Base-by-base conservation (phyloP, 805 yeast genomes). In the Candida hispaniensis region DNA sequence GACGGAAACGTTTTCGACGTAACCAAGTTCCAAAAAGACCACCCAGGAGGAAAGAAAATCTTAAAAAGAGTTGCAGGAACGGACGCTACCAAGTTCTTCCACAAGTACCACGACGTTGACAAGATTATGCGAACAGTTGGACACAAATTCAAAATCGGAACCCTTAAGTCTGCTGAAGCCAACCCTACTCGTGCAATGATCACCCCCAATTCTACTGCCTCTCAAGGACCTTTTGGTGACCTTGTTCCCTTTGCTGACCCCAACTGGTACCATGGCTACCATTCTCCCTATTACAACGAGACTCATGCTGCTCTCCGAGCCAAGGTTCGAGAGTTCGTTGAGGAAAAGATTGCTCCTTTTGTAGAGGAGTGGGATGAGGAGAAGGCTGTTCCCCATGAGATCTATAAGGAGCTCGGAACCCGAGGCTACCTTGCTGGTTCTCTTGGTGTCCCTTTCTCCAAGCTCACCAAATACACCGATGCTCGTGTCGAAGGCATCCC, bases 21-120 rank as follows among this genome's bases (percentile, higher is more conserved):
- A 18, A 68, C 88, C 5, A 60, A 63, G 19, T 85, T 86, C 56
- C 63, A 79, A 38, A 66, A 71, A 11, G 73, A 69, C 30, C 97
- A 88, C 56, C 97, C 97, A 3, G 79, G 79, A 44, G 80, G 80
- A 4, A 67, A 72, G 35, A 73, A 77, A 50, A 81, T 88, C 39
- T 68, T 88, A 26, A 56, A 74, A 41, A 77, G 77, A 42, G 81
- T 81, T 47, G 95, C 91, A 12, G 93, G 91, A 4, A 63, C 58
- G 41, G 85, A 78, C 52, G 79, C 81, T 21, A 70, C 83, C 18
- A 78, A 71, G 51, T 73, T 77, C 15, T 78, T 78, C 51, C 57
- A 58, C 48, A 58, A 62, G 45, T 61, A 61, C 50, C 73, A 67
- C 48, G 61, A 61, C 40, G 60, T 44, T 27, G 47, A 47, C 38